Conservation (phyloP, 768 basidiomycete genomes). For the Lactarius vividus region DNA sequence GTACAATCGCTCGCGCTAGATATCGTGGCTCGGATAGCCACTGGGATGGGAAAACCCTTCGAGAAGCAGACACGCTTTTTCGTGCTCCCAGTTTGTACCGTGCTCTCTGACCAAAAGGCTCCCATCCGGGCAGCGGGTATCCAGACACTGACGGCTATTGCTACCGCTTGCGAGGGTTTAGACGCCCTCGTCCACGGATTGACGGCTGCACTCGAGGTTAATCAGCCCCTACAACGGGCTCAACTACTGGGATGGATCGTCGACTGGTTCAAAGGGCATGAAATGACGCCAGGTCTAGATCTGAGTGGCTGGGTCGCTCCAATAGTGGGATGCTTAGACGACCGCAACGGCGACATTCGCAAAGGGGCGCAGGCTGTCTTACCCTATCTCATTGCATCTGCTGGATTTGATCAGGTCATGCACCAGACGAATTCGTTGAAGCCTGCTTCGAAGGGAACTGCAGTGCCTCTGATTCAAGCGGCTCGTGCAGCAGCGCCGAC, state of each 20-base stretch:
- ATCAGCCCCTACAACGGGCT: constrained; percentile 85
- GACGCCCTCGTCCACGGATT: constrained; percentile 81
- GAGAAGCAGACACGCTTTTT: constrained; percentile 85
- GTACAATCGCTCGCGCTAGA: constrained; percentile 90
- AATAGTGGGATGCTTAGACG: constrained; percentile 79
- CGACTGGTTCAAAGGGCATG: constrained; percentile 72
- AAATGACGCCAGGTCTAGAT: constrained; percentile 56
- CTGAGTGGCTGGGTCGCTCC: constrained; percentile 63
- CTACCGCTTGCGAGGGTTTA: constrained; percentile 77
- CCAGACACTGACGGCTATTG: constrained; percentile 78
- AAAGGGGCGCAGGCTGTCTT: constrained; percentile 86
- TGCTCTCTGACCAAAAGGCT: constrained; percentile 91
- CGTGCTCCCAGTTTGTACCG: constrained; percentile 71
- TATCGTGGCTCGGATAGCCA: constrained; percentile 84
- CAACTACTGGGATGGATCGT: constrained; percentile 76
- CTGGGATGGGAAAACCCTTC: constrained; percentile 93
- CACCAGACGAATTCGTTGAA: constrained; percentile 85
- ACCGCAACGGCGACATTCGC: constrained; percentile 86
- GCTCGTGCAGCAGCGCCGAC: constrained; percentile 54
- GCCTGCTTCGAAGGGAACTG: constrained; percentile 82
- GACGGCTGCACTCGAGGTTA: constrained; percentile 74
- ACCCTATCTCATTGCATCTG: constrained; percentile 66
- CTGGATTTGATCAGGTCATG: constrained; percentile 83
- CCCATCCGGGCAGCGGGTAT: constrained; percentile 76
- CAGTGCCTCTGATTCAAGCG: constrained; percentile 85